phyloP scores from a whole-genome alignment of 2,329 filamentous ascomycete species.

The Ascochyta rabiei region DNA sequence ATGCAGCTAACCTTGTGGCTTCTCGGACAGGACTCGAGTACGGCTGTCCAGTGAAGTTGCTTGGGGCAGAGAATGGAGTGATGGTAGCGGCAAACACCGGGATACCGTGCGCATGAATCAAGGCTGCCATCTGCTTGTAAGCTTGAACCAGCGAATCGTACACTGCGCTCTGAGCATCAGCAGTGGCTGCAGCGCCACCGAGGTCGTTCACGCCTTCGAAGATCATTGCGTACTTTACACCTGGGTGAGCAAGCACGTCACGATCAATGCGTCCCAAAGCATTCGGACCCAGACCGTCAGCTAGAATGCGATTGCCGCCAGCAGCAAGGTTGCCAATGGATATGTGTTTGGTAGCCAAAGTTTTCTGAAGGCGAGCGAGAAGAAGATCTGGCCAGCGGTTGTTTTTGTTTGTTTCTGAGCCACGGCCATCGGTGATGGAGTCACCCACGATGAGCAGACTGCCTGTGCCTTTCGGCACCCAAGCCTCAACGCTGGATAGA shows the following conservation, averaged over 20 bases:
- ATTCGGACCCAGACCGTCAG: slow-evolving; percentile 67
- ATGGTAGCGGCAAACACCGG: slow-evolving; percentile 69
- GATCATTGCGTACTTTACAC: slow-evolving; percentile 66
- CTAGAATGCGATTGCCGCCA: slow-evolving; percentile 70
- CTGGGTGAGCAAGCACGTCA: slow-evolving; percentile 65
- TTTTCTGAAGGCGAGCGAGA: slow-evolving; percentile 54
- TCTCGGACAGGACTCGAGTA: slow-evolving; percentile 64
- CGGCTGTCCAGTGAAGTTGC: slow-evolving; percentile 52
- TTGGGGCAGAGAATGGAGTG: slow-evolving; percentile 63
- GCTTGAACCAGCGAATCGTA: slow-evolving; percentile 61
- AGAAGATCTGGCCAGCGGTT: slow-evolving; percentile 54
- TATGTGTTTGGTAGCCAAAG: slow-evolving; percentile 54
- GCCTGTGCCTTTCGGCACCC: slow-evolving; percentile 51
- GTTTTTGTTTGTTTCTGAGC: slow-evolving; percentile 64
- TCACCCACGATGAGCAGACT: slow-evolving; percentile 65
- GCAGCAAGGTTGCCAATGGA: slow-evolving; percentile 69
- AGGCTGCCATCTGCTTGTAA: slow-evolving; percentile 62
- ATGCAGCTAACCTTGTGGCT: slow-evolving; percentile 51
- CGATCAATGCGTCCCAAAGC: slow-evolving; percentile 66
- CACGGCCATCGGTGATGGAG: slow-evolving; percentile 69
- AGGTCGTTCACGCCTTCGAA: slow-evolving; percentile 72
- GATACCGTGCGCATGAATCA: slow-evolving; percentile 61
- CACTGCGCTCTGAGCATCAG: slow-evolving; percentile 53
- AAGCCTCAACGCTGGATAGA: slow-evolving; percentile 63
- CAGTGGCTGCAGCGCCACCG: slow-evolving; percentile 56